Percentiles rank a stretch among this genome's conserved stretches.
phyloP scores from a whole-genome alignment of 768 basidiomycete genomes.

The Auriculariales sp. region DNA sequence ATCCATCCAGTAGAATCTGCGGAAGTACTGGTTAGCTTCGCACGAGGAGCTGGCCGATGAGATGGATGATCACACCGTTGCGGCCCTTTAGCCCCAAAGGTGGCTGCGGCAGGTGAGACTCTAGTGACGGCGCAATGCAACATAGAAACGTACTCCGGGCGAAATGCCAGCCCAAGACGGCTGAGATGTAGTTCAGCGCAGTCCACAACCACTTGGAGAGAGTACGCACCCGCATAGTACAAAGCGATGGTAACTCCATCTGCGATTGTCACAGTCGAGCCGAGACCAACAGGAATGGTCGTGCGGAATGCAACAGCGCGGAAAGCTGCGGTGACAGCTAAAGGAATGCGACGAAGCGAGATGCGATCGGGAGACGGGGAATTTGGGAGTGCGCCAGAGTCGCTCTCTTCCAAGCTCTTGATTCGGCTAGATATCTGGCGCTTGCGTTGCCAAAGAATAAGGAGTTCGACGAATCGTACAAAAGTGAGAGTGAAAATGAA shows the following conservation, averaged over 20 bases:
- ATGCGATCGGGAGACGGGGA: neutral
- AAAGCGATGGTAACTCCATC: slow-evolving; percentile 31
- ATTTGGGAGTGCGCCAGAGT: slow-evolving; percentile 2
- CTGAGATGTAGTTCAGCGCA: slow-evolving; percentile 2
- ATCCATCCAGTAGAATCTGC: slow-evolving; percentile 1
- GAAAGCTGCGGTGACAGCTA: slow-evolving; percentile 28
- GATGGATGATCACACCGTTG: too few relatives aligned
- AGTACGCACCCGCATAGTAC: slow-evolving; percentile 22
- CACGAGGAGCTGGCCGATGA: too few relatives aligned
- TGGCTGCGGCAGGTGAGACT: neutral
- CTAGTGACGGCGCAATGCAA: neutral
- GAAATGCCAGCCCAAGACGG: slow-evolving; percentile 29
- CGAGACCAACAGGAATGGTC: slow-evolving; percentile 28
- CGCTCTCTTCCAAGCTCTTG: slow-evolving; percentile 6
- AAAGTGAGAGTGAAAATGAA: slow-evolving; percentile 10
- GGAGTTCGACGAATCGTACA: slow-evolving; percentile 1
- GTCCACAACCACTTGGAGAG: neutral
- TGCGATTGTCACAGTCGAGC: slow-evolving; percentile 21
- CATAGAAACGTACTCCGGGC: slow-evolving; percentile 25
- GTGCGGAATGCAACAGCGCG: slow-evolving; percentile 35
- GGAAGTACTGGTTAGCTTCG: neutral
- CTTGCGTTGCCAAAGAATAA: slow-evolving; percentile 1
- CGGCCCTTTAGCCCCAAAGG: too few relatives aligned
- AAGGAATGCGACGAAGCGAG: slow-evolving; percentile 19
- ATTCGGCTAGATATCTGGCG: neutral